These are phyloP conservation scores for Lathyrus sativus DNA, from an alignment of 306 rosid genomes.

Conservation along the genomic window DNA sequence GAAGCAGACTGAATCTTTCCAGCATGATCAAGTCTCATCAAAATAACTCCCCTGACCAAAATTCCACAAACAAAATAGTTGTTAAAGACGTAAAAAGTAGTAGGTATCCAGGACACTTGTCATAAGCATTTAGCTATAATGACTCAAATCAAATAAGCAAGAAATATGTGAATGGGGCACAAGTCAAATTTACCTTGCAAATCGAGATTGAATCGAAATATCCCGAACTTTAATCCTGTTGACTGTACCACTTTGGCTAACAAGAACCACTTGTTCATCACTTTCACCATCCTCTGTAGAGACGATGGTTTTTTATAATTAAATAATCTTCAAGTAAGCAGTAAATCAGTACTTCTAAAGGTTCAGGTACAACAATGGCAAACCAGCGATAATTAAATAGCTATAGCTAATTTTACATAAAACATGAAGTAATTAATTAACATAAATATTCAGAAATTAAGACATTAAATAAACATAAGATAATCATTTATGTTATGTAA, in stretches of 20 bases:
- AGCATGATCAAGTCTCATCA: conserved; percentile 84
- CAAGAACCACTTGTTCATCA: conserved; percentile 97
- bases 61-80: background rate
- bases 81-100: conserved; percentile 29
- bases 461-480: background rate
- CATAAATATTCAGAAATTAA: background rate
- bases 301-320: conserved; percentile 18
- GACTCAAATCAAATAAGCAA: conserved; percentile 17
- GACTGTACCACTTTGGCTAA: conserved; percentile 95
- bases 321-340: conserved; percentile 6
- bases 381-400: background rate
- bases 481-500: conserved; percentile 3
- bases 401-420: background rate
- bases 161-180: no score
- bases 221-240: conserved; percentile 96
- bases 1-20: conserved; percentile 99
- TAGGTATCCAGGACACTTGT: conserved; percentile 25
- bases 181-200: conserved; percentile 94
- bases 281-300: conserved; percentile 90
- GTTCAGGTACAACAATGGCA: background rate
- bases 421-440: background rate
- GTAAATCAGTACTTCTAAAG: background rate
- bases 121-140: background rate
- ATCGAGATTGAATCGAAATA: conserved; percentile 92
- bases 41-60: conserved; percentile 78